Conservation (phyloP, 1,284 basidiomycete species). For the Tilletiopsis washingtonensis region DNA sequence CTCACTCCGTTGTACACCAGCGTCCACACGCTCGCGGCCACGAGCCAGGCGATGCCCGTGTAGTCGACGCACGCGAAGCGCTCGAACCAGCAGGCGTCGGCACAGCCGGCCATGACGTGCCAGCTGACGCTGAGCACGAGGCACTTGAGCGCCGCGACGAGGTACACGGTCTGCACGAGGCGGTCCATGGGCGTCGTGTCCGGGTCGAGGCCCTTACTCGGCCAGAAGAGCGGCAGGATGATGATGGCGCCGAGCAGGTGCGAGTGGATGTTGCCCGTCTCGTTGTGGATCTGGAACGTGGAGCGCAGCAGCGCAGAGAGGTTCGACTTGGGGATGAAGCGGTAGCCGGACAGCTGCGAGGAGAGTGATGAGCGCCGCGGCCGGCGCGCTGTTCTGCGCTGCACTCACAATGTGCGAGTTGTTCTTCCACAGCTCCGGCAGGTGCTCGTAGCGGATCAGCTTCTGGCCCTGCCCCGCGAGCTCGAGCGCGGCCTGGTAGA, state of each 20-base stretch:
- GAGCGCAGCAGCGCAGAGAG: constrained; percentile 33
- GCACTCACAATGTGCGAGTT: constrained; percentile 34
- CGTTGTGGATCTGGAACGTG: constrained; percentile 45
- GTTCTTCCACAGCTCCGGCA: constrained; percentile 43
- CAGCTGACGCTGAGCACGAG: constrained; percentile 38
- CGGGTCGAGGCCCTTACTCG: constrained; percentile 32
- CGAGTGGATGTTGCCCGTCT: constrained; percentile 46
- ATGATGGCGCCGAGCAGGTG: constrained; percentile 39
- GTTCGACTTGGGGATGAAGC: constrained; percentile 41
- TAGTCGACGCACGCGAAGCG: constrained; percentile 46
- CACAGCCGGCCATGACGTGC: constrained; percentile 46
- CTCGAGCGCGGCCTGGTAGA: constrained; percentile 36
- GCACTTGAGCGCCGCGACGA: constrained; percentile 44
- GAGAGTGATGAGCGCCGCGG: background rate
- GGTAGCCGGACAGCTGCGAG: constrained; percentile 32
- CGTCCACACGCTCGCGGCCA: constrained; percentile 42
- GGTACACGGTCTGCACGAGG: constrained; percentile 41
- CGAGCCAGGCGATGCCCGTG: constrained; percentile 45
- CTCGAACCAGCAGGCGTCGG: constrained; percentile 39
- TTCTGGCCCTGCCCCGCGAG: constrained; percentile 34
- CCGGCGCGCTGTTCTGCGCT: background rate
- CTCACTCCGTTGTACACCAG: constrained; percentile 44
- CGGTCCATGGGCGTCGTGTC: constrained; percentile 43
- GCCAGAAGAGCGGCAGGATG: constrained; percentile 40
- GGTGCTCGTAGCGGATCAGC: constrained; percentile 34